Conservation (phyloP, 106 monocot genomes). For the Narthecium ossifragum region DNA sequence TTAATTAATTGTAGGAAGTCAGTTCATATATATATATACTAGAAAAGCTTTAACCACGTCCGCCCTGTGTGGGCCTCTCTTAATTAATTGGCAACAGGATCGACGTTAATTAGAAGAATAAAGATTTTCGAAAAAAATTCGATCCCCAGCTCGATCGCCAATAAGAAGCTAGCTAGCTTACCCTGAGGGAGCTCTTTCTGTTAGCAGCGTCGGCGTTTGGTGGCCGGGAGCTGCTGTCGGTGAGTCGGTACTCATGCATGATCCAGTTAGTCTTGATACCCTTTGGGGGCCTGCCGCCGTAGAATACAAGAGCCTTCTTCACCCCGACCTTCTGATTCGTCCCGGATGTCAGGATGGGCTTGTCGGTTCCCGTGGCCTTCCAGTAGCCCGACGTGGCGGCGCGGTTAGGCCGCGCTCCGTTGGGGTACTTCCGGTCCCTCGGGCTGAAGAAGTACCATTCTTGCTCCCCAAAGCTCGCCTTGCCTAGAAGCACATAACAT, state of each 20-base stretch:
- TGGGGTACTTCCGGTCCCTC: too few relatives aligned
- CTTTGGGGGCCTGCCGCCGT: slow-evolving; percentile 26
- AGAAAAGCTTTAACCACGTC: too few relatives aligned
- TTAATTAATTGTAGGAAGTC: too few relatives aligned
- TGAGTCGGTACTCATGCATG: slow-evolving; percentile 37
- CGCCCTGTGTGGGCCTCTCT: too few relatives aligned
- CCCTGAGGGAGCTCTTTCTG: slow-evolving; percentile 22
- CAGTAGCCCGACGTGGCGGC: slow-evolving; percentile 7
- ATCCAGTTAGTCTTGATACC: slow-evolving; percentile 40
- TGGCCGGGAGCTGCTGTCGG: slow-evolving; percentile 5
- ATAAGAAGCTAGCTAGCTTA: too few relatives aligned
- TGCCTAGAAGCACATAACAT: too few relatives aligned
- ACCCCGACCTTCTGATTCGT: slow-evolving; percentile 17
- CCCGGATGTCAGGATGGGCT: slow-evolving; percentile 12
- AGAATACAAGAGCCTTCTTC: slow-evolving; percentile 22
- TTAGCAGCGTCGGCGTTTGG: neutral
- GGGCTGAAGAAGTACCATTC: slow-evolving; percentile 40
- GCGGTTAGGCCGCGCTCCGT: slow-evolving; percentile 4
- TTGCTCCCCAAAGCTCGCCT: slow-evolving; percentile 30
- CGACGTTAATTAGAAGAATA: too few relatives aligned
- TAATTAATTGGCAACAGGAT: too few relatives aligned
- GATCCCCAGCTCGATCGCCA: too few relatives aligned
- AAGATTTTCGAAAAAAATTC: too few relatives aligned
- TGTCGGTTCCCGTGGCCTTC: too few relatives aligned
- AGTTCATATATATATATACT: too few relatives aligned